phyloP scores from a whole-genome alignment of 768 basidiomycete species.

The Boletus bicolor region DNA sequence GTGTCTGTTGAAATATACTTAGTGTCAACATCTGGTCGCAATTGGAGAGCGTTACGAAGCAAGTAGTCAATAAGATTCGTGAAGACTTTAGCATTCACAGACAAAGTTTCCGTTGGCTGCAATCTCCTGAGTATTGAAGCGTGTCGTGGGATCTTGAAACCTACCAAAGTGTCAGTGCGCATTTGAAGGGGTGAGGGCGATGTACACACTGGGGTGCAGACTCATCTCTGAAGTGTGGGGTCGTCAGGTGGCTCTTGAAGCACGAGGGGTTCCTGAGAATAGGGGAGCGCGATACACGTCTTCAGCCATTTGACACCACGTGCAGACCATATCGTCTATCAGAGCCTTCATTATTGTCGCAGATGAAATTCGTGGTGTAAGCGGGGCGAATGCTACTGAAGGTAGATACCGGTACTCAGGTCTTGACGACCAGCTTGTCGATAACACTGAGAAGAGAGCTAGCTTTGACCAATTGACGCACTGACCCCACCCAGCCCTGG shows the following conservation, averaged over 20 bases:
- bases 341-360: neutral
- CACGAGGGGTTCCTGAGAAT: neutral
- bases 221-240: neutral
- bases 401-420: neutral
- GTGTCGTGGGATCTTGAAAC: neutral
- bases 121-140: neutral
- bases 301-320: neutral
- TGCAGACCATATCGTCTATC: neutral
- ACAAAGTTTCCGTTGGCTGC: no score
- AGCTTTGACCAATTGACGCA: neutral
- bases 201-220: neutral
- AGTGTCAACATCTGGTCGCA: neutral
- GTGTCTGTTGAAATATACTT: neutral
- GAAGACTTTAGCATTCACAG: neutral
- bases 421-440: neutral
- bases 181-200: neutral
- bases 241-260: neutral
- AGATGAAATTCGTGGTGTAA: neutral
- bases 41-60: neutral
- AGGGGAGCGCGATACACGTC: neutral
- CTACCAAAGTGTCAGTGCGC: neutral
- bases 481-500: neutral
- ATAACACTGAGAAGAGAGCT: neutral
- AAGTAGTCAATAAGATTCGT: no score
- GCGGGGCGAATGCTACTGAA: neutral